Base-by-base conservation (phyloP, 2,329 filamentous ascomycete genomes). In the Penicillium sp. region DNA sequence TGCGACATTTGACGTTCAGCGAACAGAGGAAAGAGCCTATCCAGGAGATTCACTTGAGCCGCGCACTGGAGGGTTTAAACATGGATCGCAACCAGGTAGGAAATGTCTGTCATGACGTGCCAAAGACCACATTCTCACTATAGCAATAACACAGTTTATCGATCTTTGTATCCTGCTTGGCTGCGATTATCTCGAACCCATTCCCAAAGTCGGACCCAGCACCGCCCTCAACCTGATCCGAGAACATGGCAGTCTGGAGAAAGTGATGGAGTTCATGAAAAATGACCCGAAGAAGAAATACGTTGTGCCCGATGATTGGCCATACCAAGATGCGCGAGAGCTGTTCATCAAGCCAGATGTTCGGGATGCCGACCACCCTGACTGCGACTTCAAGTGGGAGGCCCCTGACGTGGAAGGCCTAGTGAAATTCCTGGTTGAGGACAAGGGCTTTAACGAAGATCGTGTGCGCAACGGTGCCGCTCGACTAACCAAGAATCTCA, bases 341-440 rank as follows among this genome's bases (percentile, higher is more conserved):
- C 80, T 98, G 18, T 97, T 98, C 73, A 83, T 94, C 62, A 77
- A 91, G 55, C 93, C 93, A 0, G 89, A 97, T 54, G 91, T 98
- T 17, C 83, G 85, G 23, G 65, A 78, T 30, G 89, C 91, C 16
- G 86, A 94, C 53, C 80, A 94, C 57, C 81, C 86, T 1, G 81
- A 88, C 9, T 97, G 90, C 67, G 89, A 98, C 63, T 95, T 97
- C 75, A 96, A 95, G 68, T 98, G 94, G 93, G 89, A 96, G 30
- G 84, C 83, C 44, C 93, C 93, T 3, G 90, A 98, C 57, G 75
- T 93, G 1, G 89, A 96, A 2, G 91, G 88, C 0, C 78, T 98
- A 0, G 80, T 98, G 48, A 79, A 93, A 56, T 98, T 87, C 67
- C 73, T 98, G 2, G 93, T 95, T 3, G 81, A 81, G 4, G 93